Conservation (phyloP, 1,139 yeast genomes). For the Lodderomyces parapsilosis region DNA sequence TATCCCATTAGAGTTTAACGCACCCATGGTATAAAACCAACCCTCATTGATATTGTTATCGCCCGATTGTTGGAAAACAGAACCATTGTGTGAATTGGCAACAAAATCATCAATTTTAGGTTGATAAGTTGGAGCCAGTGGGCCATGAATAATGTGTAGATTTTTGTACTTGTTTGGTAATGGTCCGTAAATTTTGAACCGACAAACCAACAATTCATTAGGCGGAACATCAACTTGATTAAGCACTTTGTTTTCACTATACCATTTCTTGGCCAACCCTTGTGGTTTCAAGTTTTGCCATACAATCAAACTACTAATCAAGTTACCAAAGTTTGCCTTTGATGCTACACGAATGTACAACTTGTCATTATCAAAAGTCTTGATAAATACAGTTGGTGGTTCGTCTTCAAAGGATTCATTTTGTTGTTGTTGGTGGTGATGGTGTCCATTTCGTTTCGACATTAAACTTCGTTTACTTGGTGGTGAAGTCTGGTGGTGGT, state of each 20-base stretch:
- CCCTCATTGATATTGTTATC: conserved; percentile 42
- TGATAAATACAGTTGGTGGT: conserved; percentile 48
- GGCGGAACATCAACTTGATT: conserved; percentile 16
- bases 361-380: conserved; percentile 46
- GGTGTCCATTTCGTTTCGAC: not conserved
- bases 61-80: conserved; percentile 6
- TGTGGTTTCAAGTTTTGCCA: conserved; percentile 65
- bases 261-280: conserved; percentile 62
- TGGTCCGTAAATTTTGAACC: conserved; percentile 66
- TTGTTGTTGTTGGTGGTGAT: too few species aligned
- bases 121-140: conserved; percentile 46
- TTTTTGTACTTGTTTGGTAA: conserved; percentile 45
- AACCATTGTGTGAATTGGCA: conserved; percentile 2
- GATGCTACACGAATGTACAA: conserved; percentile 47
- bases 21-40: conserved; percentile 81
- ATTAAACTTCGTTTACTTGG: not conserved
- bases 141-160: conserved; percentile 42
- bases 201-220: conserved; percentile 56
- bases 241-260: conserved; percentile 40
- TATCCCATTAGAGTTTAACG: conserved; percentile 63
- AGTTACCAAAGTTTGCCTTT: conserved; percentile 43
- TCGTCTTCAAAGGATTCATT: conserved; percentile 17
- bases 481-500: not conserved
- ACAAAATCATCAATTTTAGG: conserved; percentile 19
- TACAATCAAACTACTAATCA: conserved; percentile 52